Conservation (phyloP, 2,329 filamentous ascomycete genomes). For the Penicillium corylophilum region DNA sequence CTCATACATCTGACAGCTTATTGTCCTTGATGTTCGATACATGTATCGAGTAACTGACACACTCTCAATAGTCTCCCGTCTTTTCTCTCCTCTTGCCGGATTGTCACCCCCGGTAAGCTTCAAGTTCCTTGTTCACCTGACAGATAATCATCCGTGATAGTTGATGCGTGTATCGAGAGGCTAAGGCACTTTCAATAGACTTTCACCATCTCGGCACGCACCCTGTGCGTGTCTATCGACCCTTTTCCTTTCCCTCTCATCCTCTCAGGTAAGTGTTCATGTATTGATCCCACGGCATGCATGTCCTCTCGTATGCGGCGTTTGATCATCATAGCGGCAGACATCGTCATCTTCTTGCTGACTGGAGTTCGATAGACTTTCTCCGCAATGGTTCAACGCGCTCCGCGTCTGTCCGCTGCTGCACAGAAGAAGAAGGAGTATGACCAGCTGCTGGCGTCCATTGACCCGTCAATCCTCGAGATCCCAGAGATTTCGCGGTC, state of each 20-base stretch:
- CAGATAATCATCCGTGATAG: too few relatives aligned
- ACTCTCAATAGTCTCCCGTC: too few relatives aligned
- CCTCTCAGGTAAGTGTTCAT: background rate
- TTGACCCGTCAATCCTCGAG: conserved; percentile 6
- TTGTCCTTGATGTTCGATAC: too few relatives aligned
- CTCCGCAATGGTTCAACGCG: background rate
- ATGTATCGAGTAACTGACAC: too few relatives aligned
- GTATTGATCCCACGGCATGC: background rate
- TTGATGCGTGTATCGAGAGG: too few relatives aligned
- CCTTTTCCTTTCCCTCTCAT: background rate
- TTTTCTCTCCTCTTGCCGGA: too few relatives aligned
- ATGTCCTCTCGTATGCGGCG: background rate
- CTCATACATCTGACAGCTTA: too few relatives aligned
- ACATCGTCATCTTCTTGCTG: background rate
- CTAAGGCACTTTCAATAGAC: too few relatives aligned
- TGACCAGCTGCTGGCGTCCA: background rate
- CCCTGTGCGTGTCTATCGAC: too few relatives aligned
- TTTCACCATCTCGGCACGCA: background rate
- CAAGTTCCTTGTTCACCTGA: too few relatives aligned
- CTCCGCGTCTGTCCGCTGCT: background rate
- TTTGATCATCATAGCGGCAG: background rate
- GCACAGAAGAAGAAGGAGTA: background rate
- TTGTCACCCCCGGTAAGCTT: too few relatives aligned
- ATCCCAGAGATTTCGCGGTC: conserved; percentile 25
- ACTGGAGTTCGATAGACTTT: background rate